Conservation (phyloP, 2,329 filamentous ascomycete species). For the Shiraia sp. region DNA sequence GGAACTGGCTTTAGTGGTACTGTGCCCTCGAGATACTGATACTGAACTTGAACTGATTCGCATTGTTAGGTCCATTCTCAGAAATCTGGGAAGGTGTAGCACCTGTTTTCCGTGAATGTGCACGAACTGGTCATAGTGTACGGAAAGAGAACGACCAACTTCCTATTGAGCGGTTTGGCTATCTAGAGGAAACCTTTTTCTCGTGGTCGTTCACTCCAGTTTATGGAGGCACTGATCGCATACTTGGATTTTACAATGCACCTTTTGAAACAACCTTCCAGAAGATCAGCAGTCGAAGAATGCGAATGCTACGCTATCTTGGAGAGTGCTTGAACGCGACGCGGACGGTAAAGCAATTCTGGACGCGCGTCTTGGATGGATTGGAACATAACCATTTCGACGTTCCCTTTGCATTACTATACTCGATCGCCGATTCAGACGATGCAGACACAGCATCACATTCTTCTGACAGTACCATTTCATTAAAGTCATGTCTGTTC, state of each 20-base stretch:
- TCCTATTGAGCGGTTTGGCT: constrained; percentile 33
- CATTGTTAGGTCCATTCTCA: constrained; percentile 38
- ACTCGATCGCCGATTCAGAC: constrained; percentile 35
- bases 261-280: constrained; percentile 46
- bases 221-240: constrained; percentile 42
- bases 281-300: constrained; percentile 43
- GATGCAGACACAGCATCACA: constrained; percentile 29
- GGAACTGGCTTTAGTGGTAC: constrained; percentile 25
- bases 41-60: constrained; percentile 17
- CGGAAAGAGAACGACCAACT: constrained; percentile 35
- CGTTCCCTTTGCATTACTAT: constrained; percentile 38
- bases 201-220: constrained; percentile 51
- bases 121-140: constrained; percentile 30
- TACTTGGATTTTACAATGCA: constrained; percentile 36
- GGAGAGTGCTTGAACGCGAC: constrained; percentile 40
- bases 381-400: constrained; percentile 46
- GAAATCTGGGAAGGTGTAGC: constrained; percentile 48
- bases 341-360: constrained; percentile 46
- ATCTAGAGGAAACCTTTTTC: constrained; percentile 44
- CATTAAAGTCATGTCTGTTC: constrained; percentile 32
- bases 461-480: constrained; percentile 31
- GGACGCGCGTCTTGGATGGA: constrained; percentile 55
- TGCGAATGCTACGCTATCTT: constrained; percentile 46
- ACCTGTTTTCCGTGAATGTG: constrained; percentile 33
- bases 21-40: too few species aligned